Conservation (phyloP, 345 rosid genomes). For the Rhodamnia argentea region DNA sequence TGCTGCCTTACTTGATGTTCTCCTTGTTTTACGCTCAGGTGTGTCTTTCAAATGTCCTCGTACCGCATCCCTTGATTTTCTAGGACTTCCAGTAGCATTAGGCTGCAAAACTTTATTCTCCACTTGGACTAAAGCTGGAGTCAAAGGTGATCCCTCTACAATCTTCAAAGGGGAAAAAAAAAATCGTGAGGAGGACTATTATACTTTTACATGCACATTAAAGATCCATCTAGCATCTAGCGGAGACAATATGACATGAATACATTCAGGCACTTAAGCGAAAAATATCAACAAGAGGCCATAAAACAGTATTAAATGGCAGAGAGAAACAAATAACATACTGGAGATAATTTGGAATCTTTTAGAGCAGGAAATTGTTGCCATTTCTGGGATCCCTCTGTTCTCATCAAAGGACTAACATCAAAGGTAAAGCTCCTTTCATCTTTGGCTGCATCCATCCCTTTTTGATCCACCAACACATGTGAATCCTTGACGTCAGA, state of each 20-base stretch:
- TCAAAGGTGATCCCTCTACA: conserved; percentile 46
- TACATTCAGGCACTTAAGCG: background rate
- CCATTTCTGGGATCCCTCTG: conserved; percentile 29
- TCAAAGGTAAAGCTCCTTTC: conserved; percentile 43
- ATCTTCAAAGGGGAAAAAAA: conserved; percentile 25
- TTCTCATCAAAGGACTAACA: conserved; percentile 19
- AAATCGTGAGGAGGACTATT: background rate
- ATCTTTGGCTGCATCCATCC: conserved; percentile 28
- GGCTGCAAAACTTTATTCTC: conserved; percentile 28
- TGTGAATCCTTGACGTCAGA: conserved; percentile 10
- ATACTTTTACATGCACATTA: background rate
- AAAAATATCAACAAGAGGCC: background rate
- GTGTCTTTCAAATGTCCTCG: conserved; percentile 35
- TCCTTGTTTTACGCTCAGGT: conserved; percentile 66
- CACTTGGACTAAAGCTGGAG: conserved; percentile 29
- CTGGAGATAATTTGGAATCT: conserved; percentile 28
- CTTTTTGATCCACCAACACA: conserved; percentile 11
- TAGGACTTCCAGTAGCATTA: conserved; percentile 21
- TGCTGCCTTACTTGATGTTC: conserved; percentile 45
- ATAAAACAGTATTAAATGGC: background rate
- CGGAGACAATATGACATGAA: background rate
- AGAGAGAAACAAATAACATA: conserved; percentile 9
- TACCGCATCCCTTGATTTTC: conserved; percentile 16
- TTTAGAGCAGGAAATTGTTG: conserved; percentile 24
- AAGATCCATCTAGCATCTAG: background rate